A percentile compares a stretch with the other conserved stretches of the same genome.
These are phyloP conservation scores for Pisolithus thermaeus DNA, from an alignment of 1,284 basidiomycete species.

Conservation along the genomic window DNA sequence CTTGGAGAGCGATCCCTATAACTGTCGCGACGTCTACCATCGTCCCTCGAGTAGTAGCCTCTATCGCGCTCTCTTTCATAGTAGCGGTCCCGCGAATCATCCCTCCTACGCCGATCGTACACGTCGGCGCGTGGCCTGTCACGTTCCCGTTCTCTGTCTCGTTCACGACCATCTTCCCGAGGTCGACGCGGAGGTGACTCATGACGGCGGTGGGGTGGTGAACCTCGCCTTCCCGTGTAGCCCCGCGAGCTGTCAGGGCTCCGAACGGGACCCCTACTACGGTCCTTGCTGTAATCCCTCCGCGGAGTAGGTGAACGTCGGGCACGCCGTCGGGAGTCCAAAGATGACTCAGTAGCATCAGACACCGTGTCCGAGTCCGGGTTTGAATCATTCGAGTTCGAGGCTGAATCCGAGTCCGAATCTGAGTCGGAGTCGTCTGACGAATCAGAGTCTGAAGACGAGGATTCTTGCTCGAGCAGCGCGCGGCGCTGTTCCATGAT, in stretches of 20 bases:
- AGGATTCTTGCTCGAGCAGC: slow-evolving; percentile 70
- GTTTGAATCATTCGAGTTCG: slow-evolving; percentile 31
- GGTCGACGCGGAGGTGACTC: slow-evolving; percentile 29
- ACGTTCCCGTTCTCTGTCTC: slow-evolving; percentile 10
- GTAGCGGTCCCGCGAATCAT: slow-evolving; percentile 21
- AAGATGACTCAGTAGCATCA: slow-evolving; percentile 33
- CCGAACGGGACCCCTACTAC: slow-evolving; percentile 3
- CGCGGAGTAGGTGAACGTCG: slow-evolving; percentile 33
- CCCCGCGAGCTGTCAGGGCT: slow-evolving; percentile 19
- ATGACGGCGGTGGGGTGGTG: not conserved
- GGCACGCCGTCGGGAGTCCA: slow-evolving; percentile 31
- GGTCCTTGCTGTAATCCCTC: slow-evolving; percentile 7
- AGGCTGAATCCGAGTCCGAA: slow-evolving; percentile 21
- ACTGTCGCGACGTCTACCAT: slow-evolving; percentile 9
- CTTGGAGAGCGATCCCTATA: slow-evolving; percentile 24
- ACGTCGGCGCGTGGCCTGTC: slow-evolving; percentile 14
- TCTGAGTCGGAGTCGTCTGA: slow-evolving; percentile 27
- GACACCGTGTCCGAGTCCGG: slow-evolving; percentile 35
- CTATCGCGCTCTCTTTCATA: slow-evolving; percentile 12
- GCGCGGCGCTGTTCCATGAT: slow-evolving; percentile 91
- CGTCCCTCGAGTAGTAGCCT: slow-evolving; percentile 10
- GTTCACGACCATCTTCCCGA: slow-evolving; percentile 11
- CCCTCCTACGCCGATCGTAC: slow-evolving; percentile 19
- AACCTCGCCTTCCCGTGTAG: slow-evolving; percentile 11
- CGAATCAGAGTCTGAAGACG: slow-evolving; percentile 48